Evolutionary conservation across 306 rosid genomes (phyloP), one percentile per base, ranked within the genome.

Genomic region (Quercus ilex): DNA sequence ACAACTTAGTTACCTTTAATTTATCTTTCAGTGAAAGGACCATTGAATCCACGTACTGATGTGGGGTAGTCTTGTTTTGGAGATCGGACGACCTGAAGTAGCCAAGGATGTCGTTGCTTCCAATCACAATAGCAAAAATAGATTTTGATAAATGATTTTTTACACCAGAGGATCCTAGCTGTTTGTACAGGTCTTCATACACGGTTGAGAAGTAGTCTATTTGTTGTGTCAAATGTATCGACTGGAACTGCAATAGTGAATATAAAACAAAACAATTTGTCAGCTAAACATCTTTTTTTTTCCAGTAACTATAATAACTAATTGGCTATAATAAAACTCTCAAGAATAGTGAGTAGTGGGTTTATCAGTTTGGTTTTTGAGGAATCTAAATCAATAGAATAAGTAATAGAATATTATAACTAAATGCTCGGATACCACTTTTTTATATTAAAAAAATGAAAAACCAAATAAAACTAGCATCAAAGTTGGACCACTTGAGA

Each of bases 101-200:
- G 28, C 81, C 89, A 43, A 91, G 81, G 21, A 94, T 67, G 80
- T 92, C 97, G 10, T 94, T 94, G 87, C 96, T 84, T 68, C 97
- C 98, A 10, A 94, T 92, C 19, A 87, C 88, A 31, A 89, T 55
- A 3, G 71, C 21, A 46, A 89, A 92, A 17, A 94, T 82, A 55
- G 97, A 92, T 38, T 85, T 90, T 18, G 93, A 85, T 5, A 93
- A 75, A 57, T 80, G 92, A 1, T 33, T 71, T 9, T 82, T 78
- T 46, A 91, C 85, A 3, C 53, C 81, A 8, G 72, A 4, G 43
- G 63, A 25, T 85, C 84, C 95, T 4, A 85, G 51, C 69, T 85
- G 69, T 59, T 78, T 80, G 69, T 31, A 62, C 84, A 87, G 57
- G 53, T 81, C 60, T 49, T 84, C 75, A 51, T 78, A 56, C 18